A percentile compares a stretch with the other conserved stretches of the same genome.
These are phyloP conservation scores for Spergularia azorica DNA, from an alignment of 179 eudicot species.

Conservation along the genomic window DNA sequence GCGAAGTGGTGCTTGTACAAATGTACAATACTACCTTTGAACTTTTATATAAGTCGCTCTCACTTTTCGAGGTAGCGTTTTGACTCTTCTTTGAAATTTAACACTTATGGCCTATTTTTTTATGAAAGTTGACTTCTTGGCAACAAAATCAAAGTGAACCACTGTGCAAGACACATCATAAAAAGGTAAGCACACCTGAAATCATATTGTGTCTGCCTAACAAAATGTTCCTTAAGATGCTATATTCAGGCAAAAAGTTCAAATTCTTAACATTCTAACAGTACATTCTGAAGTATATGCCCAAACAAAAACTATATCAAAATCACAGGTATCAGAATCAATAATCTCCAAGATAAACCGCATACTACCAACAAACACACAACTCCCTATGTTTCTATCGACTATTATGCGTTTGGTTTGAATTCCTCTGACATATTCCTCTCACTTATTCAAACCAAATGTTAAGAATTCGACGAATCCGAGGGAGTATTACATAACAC, in stretches of 20 bases:
- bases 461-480: no score
- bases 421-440: no score
- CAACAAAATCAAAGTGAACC: neutral
- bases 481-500: no score
- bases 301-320: no score
- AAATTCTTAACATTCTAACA: neutral
- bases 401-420: no score
- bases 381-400: no score
- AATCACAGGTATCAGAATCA: no score
- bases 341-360: no score
- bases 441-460: no score
- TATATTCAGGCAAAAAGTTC: neutral
- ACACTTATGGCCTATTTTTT: neutral
- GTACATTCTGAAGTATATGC: neutral
- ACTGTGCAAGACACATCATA: conserved; percentile 3
- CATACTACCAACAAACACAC: no score
- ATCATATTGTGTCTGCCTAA: neutral
- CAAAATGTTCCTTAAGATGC: neutral
- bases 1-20: neutral
- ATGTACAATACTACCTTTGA: neutral
- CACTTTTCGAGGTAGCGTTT: no score
- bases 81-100: neutral
- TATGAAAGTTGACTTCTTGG: neutral
- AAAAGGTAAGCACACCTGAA: neutral
- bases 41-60: no score